Base-by-base conservation (phyloP, 352 stramenopile species). In the Phytopythium chamaehyphon region DNA sequence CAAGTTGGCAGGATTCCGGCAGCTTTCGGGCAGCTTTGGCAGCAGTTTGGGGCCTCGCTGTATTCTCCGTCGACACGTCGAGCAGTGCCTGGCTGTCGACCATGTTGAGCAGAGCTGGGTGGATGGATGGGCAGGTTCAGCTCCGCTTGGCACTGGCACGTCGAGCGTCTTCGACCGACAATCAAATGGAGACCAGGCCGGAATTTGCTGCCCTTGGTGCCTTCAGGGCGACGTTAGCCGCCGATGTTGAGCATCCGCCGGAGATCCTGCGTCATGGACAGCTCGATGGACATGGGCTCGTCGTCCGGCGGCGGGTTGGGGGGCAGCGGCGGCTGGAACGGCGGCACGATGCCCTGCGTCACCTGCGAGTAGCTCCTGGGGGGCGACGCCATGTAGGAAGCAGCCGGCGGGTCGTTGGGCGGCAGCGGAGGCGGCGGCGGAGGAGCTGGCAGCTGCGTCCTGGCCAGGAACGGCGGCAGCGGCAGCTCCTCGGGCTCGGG, bases 171-270 rank as follows among this genome's bases (percentile, higher is more conserved):
- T n/a, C n/a, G n/a, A n/a, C n/a, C n/a, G n/a, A n/a, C n/a, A n/a
- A n/a, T n/a, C n/a, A n/a, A n/a, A n/a, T n/a, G n/a, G n/a, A n/a
- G n/a, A n/a, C n/a, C n/a, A n/a, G n/a, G n/a, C n/a, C n/a, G n/a
- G n/a, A n/a, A n/a, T n/a, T n/a, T n/a, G n/a, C n/a, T n/a, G n/a
- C n/a, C n/a, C n/a, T n/a, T n/a, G 19, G 40, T 10, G 40, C 18
- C n/a, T 28, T 16, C 18, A 11, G 26, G 40, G 24, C 1, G 9
- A 2, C 11, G 21, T 33, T 71, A 76, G 14, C 57, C 70, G 22
- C 75, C 75, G 48, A 90, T 92, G 68, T 90, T 92, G 40, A 92
- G 71, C 82, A 92, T 83, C 38, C 76, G 73, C 42, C 78, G 67
- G 51, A 92, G 61, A 39, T 90, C 79, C 48, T 88, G 73, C 54